Percentiles rank a stretch among this genome's conserved stretches.
phyloP scores from a whole-genome alignment of 1,284 basidiomycete genomes.

The Paramarasmius palmivorus region DNA sequence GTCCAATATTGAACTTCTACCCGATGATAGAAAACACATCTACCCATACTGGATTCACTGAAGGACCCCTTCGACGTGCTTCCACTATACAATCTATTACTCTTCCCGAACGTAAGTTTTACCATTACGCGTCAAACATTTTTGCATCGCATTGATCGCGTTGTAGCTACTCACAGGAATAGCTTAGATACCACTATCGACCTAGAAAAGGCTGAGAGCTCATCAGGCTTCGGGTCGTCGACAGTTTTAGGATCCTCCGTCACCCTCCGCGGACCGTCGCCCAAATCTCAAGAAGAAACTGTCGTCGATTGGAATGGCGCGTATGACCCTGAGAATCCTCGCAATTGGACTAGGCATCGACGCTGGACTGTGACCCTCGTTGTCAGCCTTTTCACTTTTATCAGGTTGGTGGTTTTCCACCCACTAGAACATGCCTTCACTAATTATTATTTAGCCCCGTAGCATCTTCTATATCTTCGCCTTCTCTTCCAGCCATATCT shows the following conservation, averaged over 20 bases:
- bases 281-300: background rate
- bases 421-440: background rate
- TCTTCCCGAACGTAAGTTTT: no score
- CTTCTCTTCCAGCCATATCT: constrained; percentile 27
- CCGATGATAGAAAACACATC: no score
- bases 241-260: background rate
- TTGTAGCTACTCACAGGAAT: no score
- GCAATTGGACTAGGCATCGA: constrained; percentile 28
- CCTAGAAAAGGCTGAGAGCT: no score
- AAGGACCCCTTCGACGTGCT: no score
- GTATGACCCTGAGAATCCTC: constrained; percentile 27
- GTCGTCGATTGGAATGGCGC: constrained; percentile 29
- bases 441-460: constrained; percentile 24
- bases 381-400: constrained; percentile 33
- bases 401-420: constrained; percentile 21
- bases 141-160: no score
- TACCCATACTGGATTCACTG: no score
- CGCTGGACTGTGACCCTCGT: constrained; percentile 31
- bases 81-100: no score
- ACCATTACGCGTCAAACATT: no score
- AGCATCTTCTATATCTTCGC: constrained; percentile 29
- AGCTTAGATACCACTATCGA: no score
- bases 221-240: background rate
- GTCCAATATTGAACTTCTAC: no score
- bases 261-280: background rate